A percentile compares a stretch with the other conserved stretches of the same genome.
Conservation (phyloP, 2,329 filamentous ascomycete genomes). For the Aspergillus flavus region DNA sequence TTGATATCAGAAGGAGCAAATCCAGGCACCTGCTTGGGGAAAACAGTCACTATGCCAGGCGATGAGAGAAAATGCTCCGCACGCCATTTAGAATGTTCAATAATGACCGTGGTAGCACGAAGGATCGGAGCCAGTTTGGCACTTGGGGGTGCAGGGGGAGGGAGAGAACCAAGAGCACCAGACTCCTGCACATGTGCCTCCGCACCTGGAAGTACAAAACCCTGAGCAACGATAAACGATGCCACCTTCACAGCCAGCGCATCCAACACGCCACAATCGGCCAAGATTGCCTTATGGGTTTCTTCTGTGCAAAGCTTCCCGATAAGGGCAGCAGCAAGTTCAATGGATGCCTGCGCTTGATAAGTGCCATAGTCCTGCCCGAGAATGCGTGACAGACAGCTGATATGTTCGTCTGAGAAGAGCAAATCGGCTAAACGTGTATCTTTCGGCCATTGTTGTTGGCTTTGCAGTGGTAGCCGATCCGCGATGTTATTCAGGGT, state of each 20-base stretch:
- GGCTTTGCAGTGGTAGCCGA: slow-evolving; percentile 60
- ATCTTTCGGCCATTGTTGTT: slow-evolving; percentile 53
- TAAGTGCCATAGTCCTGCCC: slow-evolving; percentile 57
- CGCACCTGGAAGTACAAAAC: slow-evolving; percentile 68
- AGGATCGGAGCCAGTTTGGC: slow-evolving; percentile 70
- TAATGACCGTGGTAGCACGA: slow-evolving; percentile 74
- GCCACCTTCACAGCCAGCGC: slow-evolving; percentile 74
- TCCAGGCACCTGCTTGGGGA: slow-evolving; percentile 59
- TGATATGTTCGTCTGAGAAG: slow-evolving; percentile 64
- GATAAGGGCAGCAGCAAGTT: slow-evolving; percentile 52
- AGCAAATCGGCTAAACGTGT: slow-evolving; percentile 62
- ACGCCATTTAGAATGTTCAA: slow-evolving; percentile 77
- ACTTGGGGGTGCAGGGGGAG: slow-evolving; percentile 61
- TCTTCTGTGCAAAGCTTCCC: slow-evolving; percentile 70
- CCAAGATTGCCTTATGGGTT: slow-evolving; percentile 69
- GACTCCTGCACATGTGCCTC: slow-evolving; percentile 58
- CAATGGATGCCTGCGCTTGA: slow-evolving; percentile 55
- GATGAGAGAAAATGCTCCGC: slow-evolving; percentile 72
- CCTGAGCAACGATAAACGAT: slow-evolving; percentile 68
- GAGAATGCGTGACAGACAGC: slow-evolving; percentile 67
- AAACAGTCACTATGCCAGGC: slow-evolving; percentile 69
- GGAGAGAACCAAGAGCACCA: slow-evolving; percentile 60
- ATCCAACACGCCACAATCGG: slow-evolving; percentile 74
- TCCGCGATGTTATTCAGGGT: slow-evolving; percentile 72
- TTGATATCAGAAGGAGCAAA: slow-evolving; percentile 54